A percentile compares a stretch with the other conserved stretches of the same genome.
Evolutionary conservation across 495 filamentous ascomycete species (phyloP).

Genomic region (Aspergillus baeticus): DNA sequence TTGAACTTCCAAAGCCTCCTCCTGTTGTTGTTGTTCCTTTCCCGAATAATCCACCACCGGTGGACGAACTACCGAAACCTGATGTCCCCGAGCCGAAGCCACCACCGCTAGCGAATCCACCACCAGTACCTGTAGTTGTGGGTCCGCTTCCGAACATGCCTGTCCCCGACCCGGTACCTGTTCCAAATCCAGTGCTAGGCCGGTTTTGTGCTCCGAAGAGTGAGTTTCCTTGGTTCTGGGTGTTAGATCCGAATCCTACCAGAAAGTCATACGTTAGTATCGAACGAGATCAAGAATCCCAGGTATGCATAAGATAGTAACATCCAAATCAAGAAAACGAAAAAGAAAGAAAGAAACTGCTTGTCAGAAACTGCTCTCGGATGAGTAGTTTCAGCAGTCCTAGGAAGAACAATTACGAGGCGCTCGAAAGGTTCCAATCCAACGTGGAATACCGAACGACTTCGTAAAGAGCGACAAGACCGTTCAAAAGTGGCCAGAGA

Average conservation of each 20-base stretch:
- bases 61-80: slow-evolving; percentile 21
- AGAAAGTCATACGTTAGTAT: slow-evolving; percentile 4
- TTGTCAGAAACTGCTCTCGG: background rate
- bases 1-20: slow-evolving; percentile 37
- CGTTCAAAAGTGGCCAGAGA: slow-evolving; percentile 19
- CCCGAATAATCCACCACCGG: slow-evolving; percentile 47
- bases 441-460: background rate
- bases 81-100: slow-evolving; percentile 1
- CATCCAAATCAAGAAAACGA: background rate
- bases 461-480: slow-evolving; percentile 3
- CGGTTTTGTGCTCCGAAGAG: slow-evolving; percentile 38
- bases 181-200: slow-evolving; percentile 48
- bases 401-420: background rate
- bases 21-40: slow-evolving; percentile 33
- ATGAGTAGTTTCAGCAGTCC: background rate
- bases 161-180: slow-evolving; percentile 43
- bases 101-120: slow-evolving; percentile 21
- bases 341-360: slow-evolving; percentile 14
- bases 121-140: slow-evolving; percentile 43
- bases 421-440: background rate
- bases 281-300: background rate
- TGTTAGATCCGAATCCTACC: slow-evolving; percentile 40
- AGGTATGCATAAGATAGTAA: background rate
- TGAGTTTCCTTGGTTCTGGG: slow-evolving; percentile 32
- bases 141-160: slow-evolving; percentile 48